Evolutionary conservation across 202 grass and related monocot genomes (phyloP).

Genomic region (Carex sylvatica): DNA sequence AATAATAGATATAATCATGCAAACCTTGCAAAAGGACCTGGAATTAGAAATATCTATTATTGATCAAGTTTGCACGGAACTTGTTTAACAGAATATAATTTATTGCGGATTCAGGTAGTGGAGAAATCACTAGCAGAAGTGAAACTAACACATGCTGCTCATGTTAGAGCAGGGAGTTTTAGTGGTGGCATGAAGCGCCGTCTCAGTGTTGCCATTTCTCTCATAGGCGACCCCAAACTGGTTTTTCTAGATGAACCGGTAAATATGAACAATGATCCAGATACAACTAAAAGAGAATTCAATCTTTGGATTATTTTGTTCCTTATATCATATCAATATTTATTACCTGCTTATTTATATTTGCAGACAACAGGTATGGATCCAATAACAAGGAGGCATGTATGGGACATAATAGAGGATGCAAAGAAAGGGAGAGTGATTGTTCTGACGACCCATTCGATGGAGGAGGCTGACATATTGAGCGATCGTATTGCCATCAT

Average conservation of each 20-base stretch:
- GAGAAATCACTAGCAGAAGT: conserved; percentile 79
- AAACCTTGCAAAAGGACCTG: not conserved
- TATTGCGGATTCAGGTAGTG: conserved; percentile 43
- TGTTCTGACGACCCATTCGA: conserved; percentile 95
- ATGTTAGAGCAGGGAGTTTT: conserved; percentile 84
- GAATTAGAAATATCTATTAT: not conserved
- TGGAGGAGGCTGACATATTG: conserved; percentile 96
- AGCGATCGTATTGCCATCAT: conserved; percentile 94
- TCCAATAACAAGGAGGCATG: conserved; percentile 96
- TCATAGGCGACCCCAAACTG: conserved; percentile 88
- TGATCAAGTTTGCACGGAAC: not conserved
- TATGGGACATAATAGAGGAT: conserved; percentile 96
- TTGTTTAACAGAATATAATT: not conserved
- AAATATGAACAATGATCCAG: not conserved
- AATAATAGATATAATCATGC: not conserved
- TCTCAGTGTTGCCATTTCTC: conserved; percentile 89
- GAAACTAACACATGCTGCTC: conserved; percentile 76
- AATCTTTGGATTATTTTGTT: too few relatives aligned
- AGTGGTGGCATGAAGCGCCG: conserved; percentile 98
- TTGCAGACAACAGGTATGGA: conserved; percentile 94
- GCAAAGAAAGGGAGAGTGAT: conserved; percentile 97
- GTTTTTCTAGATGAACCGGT: conserved; percentile 97
- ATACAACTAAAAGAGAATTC: too few relatives aligned
- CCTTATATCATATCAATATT: too few relatives aligned
- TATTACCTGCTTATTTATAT: too few relatives aligned